phyloP scores from a whole-genome alignment of 768 basidiomycete species.

The Mycena haematopus region DNA sequence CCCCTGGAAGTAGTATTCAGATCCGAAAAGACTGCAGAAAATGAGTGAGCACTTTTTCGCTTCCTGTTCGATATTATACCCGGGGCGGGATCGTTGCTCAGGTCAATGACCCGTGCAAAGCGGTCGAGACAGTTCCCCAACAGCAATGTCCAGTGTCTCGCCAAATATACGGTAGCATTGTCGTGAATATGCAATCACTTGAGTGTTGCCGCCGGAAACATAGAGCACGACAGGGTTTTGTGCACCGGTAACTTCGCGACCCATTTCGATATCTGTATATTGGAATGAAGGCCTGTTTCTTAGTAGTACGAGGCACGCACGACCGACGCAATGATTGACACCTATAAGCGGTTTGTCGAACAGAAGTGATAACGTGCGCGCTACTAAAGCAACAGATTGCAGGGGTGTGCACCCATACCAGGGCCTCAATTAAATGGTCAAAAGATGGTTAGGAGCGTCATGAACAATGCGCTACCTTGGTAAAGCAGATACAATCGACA shows the following conservation, averaged over 20 bases:
- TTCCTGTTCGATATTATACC: constrained; percentile 96
- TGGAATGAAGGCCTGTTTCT: background rate
- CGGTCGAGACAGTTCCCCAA: constrained; percentile 98
- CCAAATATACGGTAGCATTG: constrained; percentile 99
- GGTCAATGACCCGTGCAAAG: constrained; percentile 91
- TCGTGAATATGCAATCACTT: constrained; percentile 98
- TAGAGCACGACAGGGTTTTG: constrained; percentile 96
- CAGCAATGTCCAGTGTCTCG: constrained; percentile 98
- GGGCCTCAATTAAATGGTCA: constrained; percentile 64
- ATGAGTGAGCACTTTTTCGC: constrained; percentile 76
- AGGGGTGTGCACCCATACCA: constrained; percentile 98
- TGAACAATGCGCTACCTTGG: constrained; percentile 63
- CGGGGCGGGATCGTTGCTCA: constrained; percentile 97
- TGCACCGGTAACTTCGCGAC: constrained; percentile 91
- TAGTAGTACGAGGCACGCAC: constrained; percentile 55
- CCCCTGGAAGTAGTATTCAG: constrained; percentile 58
- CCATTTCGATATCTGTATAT: constrained; percentile 94
- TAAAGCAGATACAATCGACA: constrained; percentile 95
- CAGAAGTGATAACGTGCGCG: constrained; percentile 86
- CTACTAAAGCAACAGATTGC: constrained; percentile 93
- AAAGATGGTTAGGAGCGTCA: background rate
- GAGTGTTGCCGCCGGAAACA: constrained; percentile 98
- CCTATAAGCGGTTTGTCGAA: constrained; percentile 92
- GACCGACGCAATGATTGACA: constrained; percentile 99
- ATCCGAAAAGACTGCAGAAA: background rate